These are phyloP conservation scores for Saccharomyces cerevisiae DNA, from an alignment of 805 yeast species.

Conservation along the genomic window DNA sequence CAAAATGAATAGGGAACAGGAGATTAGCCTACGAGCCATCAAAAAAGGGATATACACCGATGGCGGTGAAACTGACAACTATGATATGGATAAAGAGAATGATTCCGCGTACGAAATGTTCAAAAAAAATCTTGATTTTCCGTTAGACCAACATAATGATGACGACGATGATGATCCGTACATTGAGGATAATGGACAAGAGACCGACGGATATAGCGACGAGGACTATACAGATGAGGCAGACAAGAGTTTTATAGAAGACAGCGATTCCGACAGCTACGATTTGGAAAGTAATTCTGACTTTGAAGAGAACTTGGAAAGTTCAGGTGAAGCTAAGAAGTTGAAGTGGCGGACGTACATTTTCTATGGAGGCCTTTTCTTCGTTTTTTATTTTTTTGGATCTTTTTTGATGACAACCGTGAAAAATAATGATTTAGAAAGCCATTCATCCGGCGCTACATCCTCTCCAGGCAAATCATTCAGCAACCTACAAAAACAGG, in stretches of 20 bases:
- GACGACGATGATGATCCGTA: constrained; percentile 6
- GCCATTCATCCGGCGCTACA: neutral
- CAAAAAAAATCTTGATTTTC: constrained; percentile 10
- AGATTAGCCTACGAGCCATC: neutral
- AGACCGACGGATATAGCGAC: constrained; percentile 12
- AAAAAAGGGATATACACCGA: neutral
- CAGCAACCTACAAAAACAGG: constrained; percentile 19
- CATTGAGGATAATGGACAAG: constrained; percentile 11
- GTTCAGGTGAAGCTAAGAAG: neutral
- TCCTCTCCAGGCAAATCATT: neutral
- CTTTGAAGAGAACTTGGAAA: neutral
- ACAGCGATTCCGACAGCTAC: constrained; percentile 7
- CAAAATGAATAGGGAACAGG: constrained; percentile 7
- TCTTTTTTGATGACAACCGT: neutral
- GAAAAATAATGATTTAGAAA: constrained; percentile 2
- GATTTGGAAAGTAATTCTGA: constrained; percentile 3
- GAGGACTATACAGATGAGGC: constrained; percentile 19
- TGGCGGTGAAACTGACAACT: constrained; percentile 8
- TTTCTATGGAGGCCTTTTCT: neutral
- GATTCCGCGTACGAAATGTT: constrained; percentile 4
- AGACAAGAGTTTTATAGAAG: constrained; percentile 16
- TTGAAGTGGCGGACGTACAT: neutral
- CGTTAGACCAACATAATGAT: constrained; percentile 6
- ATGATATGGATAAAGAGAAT: constrained; percentile 9
- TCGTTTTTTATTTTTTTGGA: neutral